Evolutionary conservation across 1,284 basidiomycete species (phyloP), one percentile per base, ranked within the genome.

Genomic region (Stereum hirsutum): DNA sequence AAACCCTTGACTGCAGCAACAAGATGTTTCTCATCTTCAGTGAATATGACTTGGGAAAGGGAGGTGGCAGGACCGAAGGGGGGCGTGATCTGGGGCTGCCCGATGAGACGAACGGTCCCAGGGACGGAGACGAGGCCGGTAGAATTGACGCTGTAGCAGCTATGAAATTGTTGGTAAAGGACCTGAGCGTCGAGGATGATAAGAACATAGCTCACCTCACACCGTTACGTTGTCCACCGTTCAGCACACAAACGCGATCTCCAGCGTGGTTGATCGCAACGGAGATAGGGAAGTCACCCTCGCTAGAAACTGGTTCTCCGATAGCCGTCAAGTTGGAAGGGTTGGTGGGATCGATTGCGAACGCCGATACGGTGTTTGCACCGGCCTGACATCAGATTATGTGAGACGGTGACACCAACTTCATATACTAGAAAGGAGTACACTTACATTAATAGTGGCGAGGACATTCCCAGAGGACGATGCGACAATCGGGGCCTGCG

Each of bases 241-340:
- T 74, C 26, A 74, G 54, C 4, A 65, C 64, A 49, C 71, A 74
- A 20, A 70, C 56, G 33, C 50, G 59, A 39, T 54, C 57, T 6
- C 66, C 66, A 8, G 55, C 57, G 26, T 57, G 55, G 54, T 67
- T 70, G 49, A 72, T 61, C 5, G 69, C 65, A 7, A 72, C 47
- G 0, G 69, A 69, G 41, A 73, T 57, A 11, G 72, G 72, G 58
- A 74, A 74, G 44, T 74, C 66, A 21, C 72, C 70, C 4, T 64
- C 67, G 26, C 61, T 64, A 10, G 60, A 58, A 5, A 68, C 57
- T 6, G 70, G 68, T 35, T 56, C 52, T 2, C 71, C 72, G 25
- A 74, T 54, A 55, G 62, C 59, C 10, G 53, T 52, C 26, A 73
- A 50, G 36, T 60, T 52, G 5, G 64, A 61, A 0, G 72, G 70